Evolutionary conservation across 2,329 filamentous ascomycete genomes (phyloP).

Genomic region (Epichloe aotearoae): DNA sequence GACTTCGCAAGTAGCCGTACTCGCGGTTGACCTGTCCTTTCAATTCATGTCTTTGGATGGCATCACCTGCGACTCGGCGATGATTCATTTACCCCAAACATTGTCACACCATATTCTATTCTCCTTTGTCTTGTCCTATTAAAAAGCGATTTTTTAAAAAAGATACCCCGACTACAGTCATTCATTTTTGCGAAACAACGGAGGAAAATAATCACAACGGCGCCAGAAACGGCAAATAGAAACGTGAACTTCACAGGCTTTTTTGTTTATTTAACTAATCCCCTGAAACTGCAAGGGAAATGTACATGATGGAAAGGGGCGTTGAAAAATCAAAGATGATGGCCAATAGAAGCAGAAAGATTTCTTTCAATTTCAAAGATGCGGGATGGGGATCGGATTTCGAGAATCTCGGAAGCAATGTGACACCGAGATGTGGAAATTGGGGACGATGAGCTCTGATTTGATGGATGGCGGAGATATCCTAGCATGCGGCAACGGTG

Average conservation of each 20-base stretch:
- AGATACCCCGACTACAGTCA: conserved; percentile 18
- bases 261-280: not conserved
- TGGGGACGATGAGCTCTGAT: not conserved
- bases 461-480: not conserved
- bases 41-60: not conserved
- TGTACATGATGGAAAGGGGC: not conserved
- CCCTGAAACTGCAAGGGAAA: not conserved
- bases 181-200: conserved; percentile 8
- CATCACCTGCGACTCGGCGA: not conserved
- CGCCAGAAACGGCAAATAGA: not conserved
- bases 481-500: not conserved
- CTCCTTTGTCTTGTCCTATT: conserved; percentile 4
- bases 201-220: not conserved
- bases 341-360: not conserved
- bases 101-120: not conserved
- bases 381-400: not conserved
- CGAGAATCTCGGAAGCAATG: not conserved
- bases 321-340: not conserved
- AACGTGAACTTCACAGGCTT: not conserved
- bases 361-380: not conserved
- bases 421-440: not conserved
- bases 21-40: not conserved
- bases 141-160: conserved; percentile 2
- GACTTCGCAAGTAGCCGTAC: conserved; percentile 9
- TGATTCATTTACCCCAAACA: not conserved